These are phyloP conservation scores for Plasmodium cynomolgi DNA, from an alignment of 169 alveolate species.

Conservation along the genomic window DNA sequence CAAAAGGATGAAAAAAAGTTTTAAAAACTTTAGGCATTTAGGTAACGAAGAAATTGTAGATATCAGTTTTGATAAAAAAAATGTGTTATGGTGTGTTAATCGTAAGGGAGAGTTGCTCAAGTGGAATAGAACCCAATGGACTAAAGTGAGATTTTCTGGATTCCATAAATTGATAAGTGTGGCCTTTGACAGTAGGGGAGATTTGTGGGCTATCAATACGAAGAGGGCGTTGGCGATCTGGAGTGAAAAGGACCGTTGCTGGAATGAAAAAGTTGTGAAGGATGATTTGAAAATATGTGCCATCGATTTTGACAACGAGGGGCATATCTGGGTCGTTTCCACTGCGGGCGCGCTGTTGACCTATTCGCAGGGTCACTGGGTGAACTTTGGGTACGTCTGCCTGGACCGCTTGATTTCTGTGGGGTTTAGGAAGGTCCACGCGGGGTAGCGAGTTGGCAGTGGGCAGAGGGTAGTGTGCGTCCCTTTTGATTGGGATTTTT, in stretches of 20 bases:
- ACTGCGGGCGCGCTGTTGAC: slow-evolving; percentile 58
- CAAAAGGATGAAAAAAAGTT: slow-evolving; percentile 17
- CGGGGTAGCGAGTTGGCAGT: neutral
- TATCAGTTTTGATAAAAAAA: slow-evolving; percentile 64
- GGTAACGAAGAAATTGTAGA: slow-evolving; percentile 69
- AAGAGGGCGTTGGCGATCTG: slow-evolving; percentile 63
- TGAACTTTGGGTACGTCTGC: slow-evolving; percentile 57
- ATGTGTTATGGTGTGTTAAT: slow-evolving; percentile 71
- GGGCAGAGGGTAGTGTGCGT: neutral
- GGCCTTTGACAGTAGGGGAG: slow-evolving; percentile 70
- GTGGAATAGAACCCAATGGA: slow-evolving; percentile 68
- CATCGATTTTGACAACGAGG: slow-evolving; percentile 57
- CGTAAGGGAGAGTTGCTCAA: slow-evolving; percentile 69
- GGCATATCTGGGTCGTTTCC: slow-evolving; percentile 62
- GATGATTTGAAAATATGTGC: slow-evolving; percentile 52
- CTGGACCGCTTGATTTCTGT: slow-evolving; percentile 46
- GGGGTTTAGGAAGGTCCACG: slow-evolving; percentile 18
- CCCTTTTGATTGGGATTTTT: neutral
- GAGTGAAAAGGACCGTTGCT: slow-evolving; percentile 34
- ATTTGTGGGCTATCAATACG: slow-evolving; percentile 69
- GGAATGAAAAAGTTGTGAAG: slow-evolving; percentile 60
- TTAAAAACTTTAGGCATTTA: slow-evolving; percentile 41
- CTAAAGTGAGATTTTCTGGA: slow-evolving; percentile 31
- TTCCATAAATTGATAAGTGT: slow-evolving; percentile 54
- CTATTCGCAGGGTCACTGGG: slow-evolving; percentile 55